Conservation (phyloP, 1,139 yeast genomes). For the Lodderomyces pseudojiufengensis region DNA sequence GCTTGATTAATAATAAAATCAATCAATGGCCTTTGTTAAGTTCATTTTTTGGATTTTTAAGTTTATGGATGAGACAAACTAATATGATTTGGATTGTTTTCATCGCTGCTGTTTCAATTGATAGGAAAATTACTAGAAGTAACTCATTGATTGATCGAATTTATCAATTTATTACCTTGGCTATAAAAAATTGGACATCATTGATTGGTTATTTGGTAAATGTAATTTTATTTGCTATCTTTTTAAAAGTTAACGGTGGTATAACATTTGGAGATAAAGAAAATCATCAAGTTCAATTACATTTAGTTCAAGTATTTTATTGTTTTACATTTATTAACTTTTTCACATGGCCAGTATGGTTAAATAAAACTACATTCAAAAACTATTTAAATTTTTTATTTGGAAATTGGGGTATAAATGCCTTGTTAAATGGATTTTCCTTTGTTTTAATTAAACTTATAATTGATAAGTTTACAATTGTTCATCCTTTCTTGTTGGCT, state of each 20-base stretch:
- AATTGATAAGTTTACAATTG: constrained; percentile 61
- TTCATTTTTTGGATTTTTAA: constrained; percentile 49
- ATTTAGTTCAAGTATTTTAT: constrained; percentile 78
- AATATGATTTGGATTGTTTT: constrained; percentile 83
- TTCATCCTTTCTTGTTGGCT: constrained; percentile 87
- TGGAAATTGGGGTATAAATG: constrained; percentile 19
- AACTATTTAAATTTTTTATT: constrained; percentile 31
- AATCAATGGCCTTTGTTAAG: constrained; percentile 20
- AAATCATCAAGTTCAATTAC: constrained; percentile 71
- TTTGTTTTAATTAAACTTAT: constrained; percentile 40
- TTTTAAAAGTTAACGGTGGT: constrained; percentile 66
- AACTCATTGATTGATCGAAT: constrained; percentile 11
- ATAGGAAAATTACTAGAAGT: constrained; percentile 28
- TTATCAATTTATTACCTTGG: constrained; percentile 18
- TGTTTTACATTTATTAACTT: constrained; percentile 59
- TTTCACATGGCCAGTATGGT: constrained; percentile 71
- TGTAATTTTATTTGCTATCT: constrained; percentile 49
- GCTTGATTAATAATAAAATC: constrained; percentile 30
- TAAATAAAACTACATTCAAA: constrained; percentile 36
- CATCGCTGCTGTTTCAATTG: constrained; percentile 54
- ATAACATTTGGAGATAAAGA: constrained; percentile 86
- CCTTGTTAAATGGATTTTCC: constrained; percentile 16
- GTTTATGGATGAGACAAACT: constrained; percentile 82
- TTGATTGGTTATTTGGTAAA: constrained; percentile 54
- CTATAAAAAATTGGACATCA: constrained; percentile 22